Evolutionary conservation across 495 filamentous ascomycete species (phyloP).

Genomic region (Neurospora terricola): DNA sequence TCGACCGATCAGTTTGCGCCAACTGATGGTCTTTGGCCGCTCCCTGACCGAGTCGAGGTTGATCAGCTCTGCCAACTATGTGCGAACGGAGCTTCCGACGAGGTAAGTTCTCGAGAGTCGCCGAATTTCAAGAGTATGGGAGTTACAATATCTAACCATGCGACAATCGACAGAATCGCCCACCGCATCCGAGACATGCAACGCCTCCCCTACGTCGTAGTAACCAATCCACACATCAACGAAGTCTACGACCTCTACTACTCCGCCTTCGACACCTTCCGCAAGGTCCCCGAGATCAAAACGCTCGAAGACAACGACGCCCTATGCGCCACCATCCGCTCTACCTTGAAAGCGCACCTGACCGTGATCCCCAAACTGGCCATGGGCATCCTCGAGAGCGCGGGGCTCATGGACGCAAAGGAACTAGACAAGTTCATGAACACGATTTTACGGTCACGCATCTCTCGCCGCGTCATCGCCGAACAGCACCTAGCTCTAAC

Average conservation of each 20-base stretch:
- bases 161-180: conserved; percentile 48
- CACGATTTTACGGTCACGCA: conserved; percentile 79
- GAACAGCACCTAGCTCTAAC: conserved; percentile 97
- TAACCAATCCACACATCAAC: conserved; percentile 88
- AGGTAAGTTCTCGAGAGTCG: conserved; percentile 39
- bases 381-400: conserved; percentile 86
- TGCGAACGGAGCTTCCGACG: conserved; percentile 89
- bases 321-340: conserved; percentile 71
- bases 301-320: conserved; percentile 83
- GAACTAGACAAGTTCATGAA: conserved; percentile 94
- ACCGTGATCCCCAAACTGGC: conserved; percentile 88
- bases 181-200: conserved; percentile 97
- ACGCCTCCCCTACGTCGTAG: conserved; percentile 87
- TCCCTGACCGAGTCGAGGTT: conserved; percentile 83
- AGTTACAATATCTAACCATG: not conserved
- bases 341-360: conserved; percentile 76
- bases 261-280: conserved; percentile 82
- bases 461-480: conserved; percentile 91
- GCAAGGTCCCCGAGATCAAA: conserved; percentile 72
- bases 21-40: conserved; percentile 86
- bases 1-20: conserved; percentile 77
- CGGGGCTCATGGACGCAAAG: conserved; percentile 62
- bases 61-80: conserved; percentile 92
- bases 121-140: not conserved
- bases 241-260: conserved; percentile 97